phyloP scores from a whole-genome alignment of 78 protist species.

The Creolimax fragrantissima region DNA sequence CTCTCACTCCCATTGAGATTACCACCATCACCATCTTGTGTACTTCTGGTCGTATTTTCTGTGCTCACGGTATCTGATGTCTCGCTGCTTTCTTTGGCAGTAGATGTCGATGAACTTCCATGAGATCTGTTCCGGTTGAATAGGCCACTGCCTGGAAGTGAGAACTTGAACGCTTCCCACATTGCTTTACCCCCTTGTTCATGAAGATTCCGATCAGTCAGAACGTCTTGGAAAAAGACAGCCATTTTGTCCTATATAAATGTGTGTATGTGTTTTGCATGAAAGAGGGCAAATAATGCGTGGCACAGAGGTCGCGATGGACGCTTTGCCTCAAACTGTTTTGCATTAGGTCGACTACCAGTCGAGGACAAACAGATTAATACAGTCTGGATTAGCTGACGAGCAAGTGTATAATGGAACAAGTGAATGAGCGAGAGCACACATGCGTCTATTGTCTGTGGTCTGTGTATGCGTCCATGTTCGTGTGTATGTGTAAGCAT shows the following conservation, averaged over 20 bases:
- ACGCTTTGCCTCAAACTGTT: no score
- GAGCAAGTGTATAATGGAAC: no score
- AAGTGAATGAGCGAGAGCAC: no score
- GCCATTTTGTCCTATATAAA: background rate
- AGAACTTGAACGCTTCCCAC: background rate
- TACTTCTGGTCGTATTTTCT: background rate
- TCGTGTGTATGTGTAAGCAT: no score
- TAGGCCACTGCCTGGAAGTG: background rate
- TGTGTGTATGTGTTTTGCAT: background rate
- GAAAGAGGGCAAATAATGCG: no score
- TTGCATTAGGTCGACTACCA: no score
- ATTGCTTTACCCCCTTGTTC: background rate
- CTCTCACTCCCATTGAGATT: background rate
- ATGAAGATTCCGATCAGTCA: background rate
- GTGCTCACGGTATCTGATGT: background rate
- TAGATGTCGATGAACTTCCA: background rate
- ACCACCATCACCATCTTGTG: background rate
- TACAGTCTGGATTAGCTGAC: no score
- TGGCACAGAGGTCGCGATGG: no score
- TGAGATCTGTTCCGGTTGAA: background rate
- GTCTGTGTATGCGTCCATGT: no score
- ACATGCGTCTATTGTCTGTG: no score
- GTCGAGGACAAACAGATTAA: no score
- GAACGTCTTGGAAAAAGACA: background rate
- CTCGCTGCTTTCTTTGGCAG: background rate